Percentiles rank a stretch among this genome's conserved stretches.
phyloP scores from a whole-genome alignment of 257 asterid genomes.

The Leptodermis oblonga region DNA sequence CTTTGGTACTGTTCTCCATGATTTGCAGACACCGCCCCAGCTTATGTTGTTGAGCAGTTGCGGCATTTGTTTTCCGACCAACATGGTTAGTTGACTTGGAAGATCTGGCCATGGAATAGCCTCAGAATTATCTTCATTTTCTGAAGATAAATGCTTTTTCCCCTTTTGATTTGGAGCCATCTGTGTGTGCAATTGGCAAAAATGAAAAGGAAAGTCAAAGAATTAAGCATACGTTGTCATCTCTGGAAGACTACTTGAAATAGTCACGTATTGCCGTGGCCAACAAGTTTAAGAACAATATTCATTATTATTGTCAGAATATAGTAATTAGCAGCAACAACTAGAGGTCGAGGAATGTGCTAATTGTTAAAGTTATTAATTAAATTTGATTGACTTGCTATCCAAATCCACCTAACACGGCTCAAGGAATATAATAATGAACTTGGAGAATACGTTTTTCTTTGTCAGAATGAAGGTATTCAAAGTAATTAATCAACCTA shows the following conservation, averaged over 20 bases:
- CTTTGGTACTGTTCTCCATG: constrained; percentile 27
- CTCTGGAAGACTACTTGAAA: background rate
- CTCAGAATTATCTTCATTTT: background rate
- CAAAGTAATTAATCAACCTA: too few relatives aligned
- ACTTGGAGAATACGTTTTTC: too few relatives aligned
- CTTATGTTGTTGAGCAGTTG: constrained; percentile 23
- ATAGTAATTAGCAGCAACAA: too few relatives aligned
- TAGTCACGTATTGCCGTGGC: background rate
- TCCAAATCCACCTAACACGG: too few relatives aligned
- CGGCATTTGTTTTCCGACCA: constrained; percentile 19
- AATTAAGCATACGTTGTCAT: background rate
- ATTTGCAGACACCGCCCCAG: constrained; percentile 24
- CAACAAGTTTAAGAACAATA: background rate
- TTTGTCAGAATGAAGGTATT: too few relatives aligned
- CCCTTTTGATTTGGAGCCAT: constrained; percentile 21
- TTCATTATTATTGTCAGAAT: background rate
- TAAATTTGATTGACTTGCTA: too few relatives aligned
- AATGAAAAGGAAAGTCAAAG: background rate
- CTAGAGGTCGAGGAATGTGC: too few relatives aligned
- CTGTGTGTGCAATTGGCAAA: background rate
- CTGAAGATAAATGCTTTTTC: background rate
- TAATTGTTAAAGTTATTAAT: too few relatives aligned
- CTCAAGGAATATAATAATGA: too few relatives aligned
- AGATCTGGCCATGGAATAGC: constrained; percentile 39
- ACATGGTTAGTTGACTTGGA: constrained; percentile 23